These are phyloP conservation scores for Fraxinus sp. DNA, from an alignment of 305 asterid species.

Conservation along the genomic window DNA sequence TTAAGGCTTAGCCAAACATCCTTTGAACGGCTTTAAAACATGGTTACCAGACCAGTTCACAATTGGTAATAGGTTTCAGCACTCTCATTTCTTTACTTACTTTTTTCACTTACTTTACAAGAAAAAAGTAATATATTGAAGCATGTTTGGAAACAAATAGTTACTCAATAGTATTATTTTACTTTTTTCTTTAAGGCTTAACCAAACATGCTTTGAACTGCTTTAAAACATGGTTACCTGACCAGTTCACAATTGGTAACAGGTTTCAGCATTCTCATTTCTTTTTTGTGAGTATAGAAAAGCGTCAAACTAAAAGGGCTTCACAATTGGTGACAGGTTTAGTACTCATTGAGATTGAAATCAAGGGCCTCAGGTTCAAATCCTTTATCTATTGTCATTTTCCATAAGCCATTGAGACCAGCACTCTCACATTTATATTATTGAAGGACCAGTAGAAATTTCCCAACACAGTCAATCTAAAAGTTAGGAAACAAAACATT, in stretches of 20 bases:
- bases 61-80: neutral
- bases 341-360: neutral
- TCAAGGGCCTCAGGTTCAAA: neutral
- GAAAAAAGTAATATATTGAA: neutral
- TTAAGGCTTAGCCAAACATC: neutral
- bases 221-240: neutral
- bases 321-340: neutral
- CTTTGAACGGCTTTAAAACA: neutral
- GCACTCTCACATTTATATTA: neutral
- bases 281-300: neutral
- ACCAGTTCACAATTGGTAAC: neutral
- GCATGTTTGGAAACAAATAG: neutral
- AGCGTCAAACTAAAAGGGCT: neutral
- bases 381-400: neutral
- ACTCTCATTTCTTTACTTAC: neutral
- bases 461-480: neutral
- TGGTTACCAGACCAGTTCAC: neutral
- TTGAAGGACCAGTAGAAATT: constrained; percentile 6
- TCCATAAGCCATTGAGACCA: neutral
- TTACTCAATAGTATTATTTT: neutral
- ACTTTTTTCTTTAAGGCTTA: neutral
- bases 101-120: neutral
- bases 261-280: neutral
- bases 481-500: constrained; percentile 5
- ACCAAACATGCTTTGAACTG: neutral